These are phyloP conservation scores for Tulasnella sp. DNA, from an alignment of 768 basidiomycete genomes.

Conservation along the genomic window DNA sequence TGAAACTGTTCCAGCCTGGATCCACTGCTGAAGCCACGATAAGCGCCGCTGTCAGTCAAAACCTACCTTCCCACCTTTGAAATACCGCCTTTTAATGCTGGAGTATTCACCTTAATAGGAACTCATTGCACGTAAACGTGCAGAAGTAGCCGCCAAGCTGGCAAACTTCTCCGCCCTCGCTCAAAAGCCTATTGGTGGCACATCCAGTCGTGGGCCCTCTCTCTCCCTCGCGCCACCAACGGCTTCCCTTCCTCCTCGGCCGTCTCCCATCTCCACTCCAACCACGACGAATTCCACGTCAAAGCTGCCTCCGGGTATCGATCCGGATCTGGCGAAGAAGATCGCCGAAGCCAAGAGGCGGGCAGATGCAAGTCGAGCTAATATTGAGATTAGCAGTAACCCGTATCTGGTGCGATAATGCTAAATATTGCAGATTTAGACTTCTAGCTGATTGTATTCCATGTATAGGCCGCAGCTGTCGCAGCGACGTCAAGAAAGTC, in stretches of 20 bases:
- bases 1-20: background rate
- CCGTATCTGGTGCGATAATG: slow-evolving; percentile 67
- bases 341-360: slow-evolving; percentile 80
- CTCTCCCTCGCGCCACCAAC: slow-evolving; percentile 20
- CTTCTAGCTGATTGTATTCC: no score
- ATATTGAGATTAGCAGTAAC: slow-evolving; percentile 65
- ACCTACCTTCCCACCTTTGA: background rate
- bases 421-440: no score
- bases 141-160: slow-evolving; percentile 76
- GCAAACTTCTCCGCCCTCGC: slow-evolving; percentile 44
- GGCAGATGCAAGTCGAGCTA: slow-evolving; percentile 72
- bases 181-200: slow-evolving; percentile 18
- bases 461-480: slow-evolving; percentile 41
- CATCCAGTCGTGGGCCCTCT: background rate
- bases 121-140: slow-evolving; percentile 72
- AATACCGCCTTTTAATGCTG: no score
- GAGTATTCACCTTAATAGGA: slow-evolving; percentile 31
- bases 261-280: slow-evolving; percentile 25
- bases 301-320: slow-evolving; percentile 30
- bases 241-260: slow-evolving; percentile 19
- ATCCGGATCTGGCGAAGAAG: slow-evolving; percentile 16
- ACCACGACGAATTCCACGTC: slow-evolving; percentile 38
- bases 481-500: slow-evolving; percentile 44
- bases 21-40: background rate
- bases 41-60: background rate